Conservation (phyloP, 495 filamentous ascomycete species). For the Tuber calosporum region DNA sequence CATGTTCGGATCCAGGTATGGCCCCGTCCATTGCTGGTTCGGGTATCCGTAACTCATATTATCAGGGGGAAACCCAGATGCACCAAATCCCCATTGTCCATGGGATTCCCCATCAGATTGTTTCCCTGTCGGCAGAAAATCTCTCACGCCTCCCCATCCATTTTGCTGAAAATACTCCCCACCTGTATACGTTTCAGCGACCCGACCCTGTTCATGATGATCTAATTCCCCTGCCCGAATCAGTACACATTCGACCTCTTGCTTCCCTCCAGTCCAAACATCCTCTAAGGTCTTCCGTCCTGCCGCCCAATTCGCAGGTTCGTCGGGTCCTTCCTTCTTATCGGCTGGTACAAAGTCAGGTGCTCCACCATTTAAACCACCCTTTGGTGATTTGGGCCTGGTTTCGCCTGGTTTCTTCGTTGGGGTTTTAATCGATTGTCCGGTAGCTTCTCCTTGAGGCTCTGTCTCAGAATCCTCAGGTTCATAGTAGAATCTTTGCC, state of each 20-base stretch:
- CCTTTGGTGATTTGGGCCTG: conserved; percentile 9
- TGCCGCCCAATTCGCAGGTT: conserved; percentile 14
- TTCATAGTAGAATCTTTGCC: conserved; percentile 37
- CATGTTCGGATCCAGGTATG: conserved; percentile 15
- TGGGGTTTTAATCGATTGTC: not conserved
- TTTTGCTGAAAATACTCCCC: conserved; percentile 23
- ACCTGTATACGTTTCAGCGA: not conserved
- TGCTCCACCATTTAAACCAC: conserved; percentile 18
- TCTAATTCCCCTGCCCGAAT: conserved; percentile 23
- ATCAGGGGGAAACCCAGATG: not conserved
- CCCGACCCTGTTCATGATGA: conserved; percentile 19
- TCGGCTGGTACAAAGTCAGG: conserved; percentile 20
- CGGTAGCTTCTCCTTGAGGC: not conserved
- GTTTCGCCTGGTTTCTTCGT: not conserved
- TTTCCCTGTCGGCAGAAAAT: conserved; percentile 17
- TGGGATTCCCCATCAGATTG: not conserved
- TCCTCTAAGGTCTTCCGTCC: conserved; percentile 36
- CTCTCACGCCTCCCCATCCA: conserved; percentile 17
- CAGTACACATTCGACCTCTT: conserved; percentile 34
- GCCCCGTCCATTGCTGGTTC: conserved; percentile 8
- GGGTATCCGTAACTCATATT: not conserved
- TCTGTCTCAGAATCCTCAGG: conserved; percentile 22
- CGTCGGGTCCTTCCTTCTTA: conserved; percentile 9
- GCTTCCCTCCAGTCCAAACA: conserved; percentile 35
- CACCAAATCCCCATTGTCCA: conserved; percentile 5